Conservation (phyloP, 257 asterid genomes). For the Capsicum rhomboideum region DNA sequence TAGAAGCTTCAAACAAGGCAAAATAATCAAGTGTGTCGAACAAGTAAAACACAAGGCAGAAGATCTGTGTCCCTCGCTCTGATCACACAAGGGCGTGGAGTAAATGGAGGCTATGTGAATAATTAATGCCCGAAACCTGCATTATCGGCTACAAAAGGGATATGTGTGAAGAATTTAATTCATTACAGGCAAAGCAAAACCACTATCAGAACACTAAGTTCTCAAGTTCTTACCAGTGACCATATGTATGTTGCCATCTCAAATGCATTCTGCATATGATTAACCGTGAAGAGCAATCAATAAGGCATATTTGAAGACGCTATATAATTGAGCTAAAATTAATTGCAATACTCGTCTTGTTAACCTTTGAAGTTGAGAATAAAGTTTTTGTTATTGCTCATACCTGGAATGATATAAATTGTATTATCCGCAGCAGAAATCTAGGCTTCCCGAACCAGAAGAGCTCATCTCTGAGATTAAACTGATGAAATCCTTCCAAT, state of each 20-base stretch:
- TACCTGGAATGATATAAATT: slow-evolving; percentile 85
- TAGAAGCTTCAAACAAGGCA: not conserved
- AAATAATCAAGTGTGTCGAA: not conserved
- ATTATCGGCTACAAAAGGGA: not conserved
- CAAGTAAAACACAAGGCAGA: not conserved
- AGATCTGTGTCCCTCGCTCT: not conserved
- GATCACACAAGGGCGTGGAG: not conserved
- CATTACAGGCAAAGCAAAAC: not conserved
- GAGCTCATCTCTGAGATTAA: slow-evolving; percentile 83
- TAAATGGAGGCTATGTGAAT: not conserved
- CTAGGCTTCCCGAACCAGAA: slow-evolving; percentile 94
- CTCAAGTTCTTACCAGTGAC: slow-evolving; percentile 60
- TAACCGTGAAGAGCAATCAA: not conserved
- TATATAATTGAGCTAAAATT: not conserved
- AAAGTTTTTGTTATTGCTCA: not conserved
- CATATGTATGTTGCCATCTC: slow-evolving; percentile 79
- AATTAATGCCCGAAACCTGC: not conserved
- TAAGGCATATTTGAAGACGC: not conserved
- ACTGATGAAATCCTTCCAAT: slow-evolving; percentile 44
- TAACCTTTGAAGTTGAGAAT: not conserved
- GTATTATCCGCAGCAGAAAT: slow-evolving; percentile 71
- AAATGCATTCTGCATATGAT: slow-evolving; percentile 72
- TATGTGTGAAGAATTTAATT: not conserved
- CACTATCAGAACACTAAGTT: not conserved
- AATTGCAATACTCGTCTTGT: not conserved